Evolutionary conservation across 352 stramenopile genomes (phyloP).

Genomic region (Phytophthora aleatoria): DNA sequence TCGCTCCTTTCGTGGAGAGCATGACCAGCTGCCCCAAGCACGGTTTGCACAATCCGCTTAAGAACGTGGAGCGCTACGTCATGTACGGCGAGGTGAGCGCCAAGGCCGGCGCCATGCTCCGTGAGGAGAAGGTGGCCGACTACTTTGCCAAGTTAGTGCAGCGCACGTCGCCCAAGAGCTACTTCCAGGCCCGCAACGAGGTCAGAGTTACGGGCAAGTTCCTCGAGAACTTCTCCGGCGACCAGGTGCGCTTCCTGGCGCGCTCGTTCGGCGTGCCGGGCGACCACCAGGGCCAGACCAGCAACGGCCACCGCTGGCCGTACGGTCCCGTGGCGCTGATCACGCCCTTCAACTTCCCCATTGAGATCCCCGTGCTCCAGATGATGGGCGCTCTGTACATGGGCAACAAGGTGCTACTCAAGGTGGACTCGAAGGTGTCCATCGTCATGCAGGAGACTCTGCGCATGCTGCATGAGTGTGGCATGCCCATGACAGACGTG

Average conservation of each 20-base stretch:
- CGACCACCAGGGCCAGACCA: slow-evolving; percentile 96
- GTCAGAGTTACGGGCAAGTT: slow-evolving; percentile 95
- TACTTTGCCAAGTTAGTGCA: slow-evolving; percentile 97
- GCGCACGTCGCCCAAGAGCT: slow-evolving; percentile 97
- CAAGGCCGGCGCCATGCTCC: slow-evolving; percentile 82
- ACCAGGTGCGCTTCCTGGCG: slow-evolving; percentile 97
- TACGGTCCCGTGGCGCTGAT: slow-evolving; percentile 96
- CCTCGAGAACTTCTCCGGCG: slow-evolving; percentile 97
- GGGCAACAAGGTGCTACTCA: slow-evolving; percentile 98
- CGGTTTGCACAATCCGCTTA: slow-evolving; percentile 98
- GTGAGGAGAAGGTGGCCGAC: slow-evolving; percentile 91
- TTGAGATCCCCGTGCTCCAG: slow-evolving; percentile 98
- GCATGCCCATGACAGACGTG: slow-evolving; percentile 94
- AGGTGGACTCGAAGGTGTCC: slow-evolving; percentile 94
- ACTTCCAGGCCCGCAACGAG: slow-evolving; percentile 93
- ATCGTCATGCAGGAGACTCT: slow-evolving; percentile 99
- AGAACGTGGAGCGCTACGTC: slow-evolving; percentile 96
- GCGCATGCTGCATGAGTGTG: slow-evolving; percentile 94
- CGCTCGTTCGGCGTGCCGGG: slow-evolving; percentile 95
- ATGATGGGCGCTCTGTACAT: slow-evolving; percentile 98
- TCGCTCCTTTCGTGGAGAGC: slow-evolving; percentile 93
- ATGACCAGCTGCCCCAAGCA: slow-evolving; percentile 94
- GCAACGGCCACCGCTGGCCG: slow-evolving; percentile 95
- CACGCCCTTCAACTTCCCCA: slow-evolving; percentile 99
- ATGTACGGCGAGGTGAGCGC: slow-evolving; percentile 83